phyloP scores from a whole-genome alignment of 1,284 basidiomycete species.

The Coniferiporia weirii region DNA sequence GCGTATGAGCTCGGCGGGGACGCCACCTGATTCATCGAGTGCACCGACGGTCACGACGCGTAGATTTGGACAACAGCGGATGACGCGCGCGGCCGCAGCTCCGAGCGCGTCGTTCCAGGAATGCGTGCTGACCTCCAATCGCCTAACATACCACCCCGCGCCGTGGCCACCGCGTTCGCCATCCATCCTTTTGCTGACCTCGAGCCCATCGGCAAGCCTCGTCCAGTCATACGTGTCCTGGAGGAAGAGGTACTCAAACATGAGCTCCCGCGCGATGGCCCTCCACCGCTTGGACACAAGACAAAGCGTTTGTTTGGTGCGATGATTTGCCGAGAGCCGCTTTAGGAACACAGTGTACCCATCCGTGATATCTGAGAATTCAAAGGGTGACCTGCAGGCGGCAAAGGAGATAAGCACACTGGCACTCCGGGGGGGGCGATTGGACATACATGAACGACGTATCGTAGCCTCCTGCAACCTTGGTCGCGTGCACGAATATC shows the following conservation, averaged over 20 bases:
- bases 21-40: slow-evolving; percentile 4
- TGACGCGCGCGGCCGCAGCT: slow-evolving; percentile 12
- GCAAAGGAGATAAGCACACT: not conserved
- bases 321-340: slow-evolving; percentile 6
- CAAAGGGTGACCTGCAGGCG: slow-evolving; percentile 14
- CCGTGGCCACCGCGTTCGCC: slow-evolving; percentile 4
- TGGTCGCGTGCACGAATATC: slow-evolving; percentile 14
- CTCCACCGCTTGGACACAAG: slow-evolving; percentile 13
- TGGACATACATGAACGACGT: slow-evolving; percentile 7
- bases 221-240: slow-evolving; percentile 12
- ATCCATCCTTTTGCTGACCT: not conserved
- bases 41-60: slow-evolving; percentile 13
- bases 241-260: slow-evolving; percentile 16
- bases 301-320: slow-evolving; percentile 11
- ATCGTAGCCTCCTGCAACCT: slow-evolving; percentile 14
- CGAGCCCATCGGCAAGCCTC: slow-evolving; percentile 12
- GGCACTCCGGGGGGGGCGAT: not conserved
- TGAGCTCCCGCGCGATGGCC: slow-evolving; percentile 13
- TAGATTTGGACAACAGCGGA: slow-evolving; percentile 16
- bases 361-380: slow-evolving; percentile 13
- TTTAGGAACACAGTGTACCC: slow-evolving; percentile 12
- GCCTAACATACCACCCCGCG: slow-evolving; percentile 13
- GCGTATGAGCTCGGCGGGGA: slow-evolving; percentile 9
- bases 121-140: slow-evolving; percentile 11
- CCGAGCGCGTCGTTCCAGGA: slow-evolving; percentile 9